Conservation (phyloP, 495 filamentous ascomycete genomes). For the Penicillium angulare region DNA sequence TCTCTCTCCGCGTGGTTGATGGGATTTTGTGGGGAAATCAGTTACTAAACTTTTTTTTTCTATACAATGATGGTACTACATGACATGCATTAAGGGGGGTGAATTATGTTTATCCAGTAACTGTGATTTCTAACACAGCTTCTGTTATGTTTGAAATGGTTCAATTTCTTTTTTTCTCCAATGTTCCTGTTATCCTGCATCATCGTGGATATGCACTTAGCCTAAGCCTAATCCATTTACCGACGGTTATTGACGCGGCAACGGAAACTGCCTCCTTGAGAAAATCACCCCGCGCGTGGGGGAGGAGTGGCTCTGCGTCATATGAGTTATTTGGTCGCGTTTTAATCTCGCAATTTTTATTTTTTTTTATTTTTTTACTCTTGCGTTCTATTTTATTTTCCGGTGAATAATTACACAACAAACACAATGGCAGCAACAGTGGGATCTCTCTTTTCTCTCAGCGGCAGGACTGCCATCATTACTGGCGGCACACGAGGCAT, state of each 20-base stretch:
- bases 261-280: constrained; percentile 9
- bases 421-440: constrained; percentile 27
- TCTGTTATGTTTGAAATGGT: background rate
- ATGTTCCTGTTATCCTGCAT: background rate
- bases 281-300: constrained; percentile 17
- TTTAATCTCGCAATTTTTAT: constrained; percentile 2
- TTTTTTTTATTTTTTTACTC: background rate
- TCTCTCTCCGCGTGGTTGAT: constrained; percentile 4
- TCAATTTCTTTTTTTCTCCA: background rate
- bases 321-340: constrained; percentile 1
- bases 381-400: background rate
- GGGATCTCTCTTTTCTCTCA: constrained; percentile 43
- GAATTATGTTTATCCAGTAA: background rate
- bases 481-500: constrained; percentile 90
- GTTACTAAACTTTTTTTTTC: too few relatives aligned
- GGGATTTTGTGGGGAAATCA: background rate
- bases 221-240: constrained; percentile 19
- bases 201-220: background rate
- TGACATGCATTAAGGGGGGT: background rate
- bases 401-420: background rate
- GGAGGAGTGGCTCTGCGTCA: constrained; percentile 4
- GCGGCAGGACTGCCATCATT: constrained; percentile 69
- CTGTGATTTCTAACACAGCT: too few relatives aligned
- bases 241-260: constrained; percentile 25
- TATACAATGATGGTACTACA: background rate